Base-by-base conservation (phyloP, 768 basidiomycete species). In the Lanmaoa pseudosensibilis region DNA sequence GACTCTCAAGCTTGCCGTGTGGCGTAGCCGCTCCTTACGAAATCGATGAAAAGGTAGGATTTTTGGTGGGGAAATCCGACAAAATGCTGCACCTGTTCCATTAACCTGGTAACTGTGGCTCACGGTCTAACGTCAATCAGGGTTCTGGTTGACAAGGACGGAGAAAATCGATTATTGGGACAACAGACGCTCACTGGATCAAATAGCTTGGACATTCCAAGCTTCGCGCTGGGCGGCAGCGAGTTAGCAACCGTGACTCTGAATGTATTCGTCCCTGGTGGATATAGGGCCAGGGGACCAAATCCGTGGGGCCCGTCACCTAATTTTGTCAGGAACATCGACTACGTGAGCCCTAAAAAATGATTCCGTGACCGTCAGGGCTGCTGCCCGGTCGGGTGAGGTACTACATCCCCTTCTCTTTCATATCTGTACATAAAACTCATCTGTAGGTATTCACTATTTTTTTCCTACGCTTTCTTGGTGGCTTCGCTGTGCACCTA, bases 401-500 rank as follows among this genome's bases (percentile, higher is more conserved):
- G 36, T 43, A 18, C 44, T 52, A 53, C 38, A 18, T 30, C 34
- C 46, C 52, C 25, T 51, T 48, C 58, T 6, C 43, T 49, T 55
- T 60, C 52, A 53, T 58, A 59, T 55, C 61, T 51, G 48, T 54
- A 56, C 66, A 58, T 68, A 64, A 69, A 54, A 50, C 49, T 47
- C 47, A 50, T 60, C 48, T 44, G 37, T 52, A 48, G 49, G 50
- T 53, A 18, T 45, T 23, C 55, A 34, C 49, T 34, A 18, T 34
- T 50, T 50, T 27, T 27, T 52, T 38, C 45, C 47, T 51, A 50
- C 39, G 12, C 48, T 50, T 16, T 51, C 32, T 48, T 48, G 48
- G 41, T 57, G 33, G 32, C 40, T 44, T 49, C 46, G 54, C 55
- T 46, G 56, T 86, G 84, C 84, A 46, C 27, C 32, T 45, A 21